Conservation (phyloP, 768 basidiomycete species). For the Candolleomyces efflorescens region DNA sequence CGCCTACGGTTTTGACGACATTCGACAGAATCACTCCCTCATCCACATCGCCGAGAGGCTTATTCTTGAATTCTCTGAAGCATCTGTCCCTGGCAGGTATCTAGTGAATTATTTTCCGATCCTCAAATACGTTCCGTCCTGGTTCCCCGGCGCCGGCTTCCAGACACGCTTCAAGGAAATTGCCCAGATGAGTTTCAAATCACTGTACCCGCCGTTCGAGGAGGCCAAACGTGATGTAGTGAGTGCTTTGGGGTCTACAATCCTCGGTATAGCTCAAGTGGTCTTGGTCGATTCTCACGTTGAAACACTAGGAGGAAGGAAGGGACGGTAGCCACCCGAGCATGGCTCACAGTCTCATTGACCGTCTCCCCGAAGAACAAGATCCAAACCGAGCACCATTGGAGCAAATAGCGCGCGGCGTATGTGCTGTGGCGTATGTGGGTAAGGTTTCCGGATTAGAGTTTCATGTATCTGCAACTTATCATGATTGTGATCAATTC, state of each 20-base stretch:
- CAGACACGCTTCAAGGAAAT: slow-evolving; percentile 20
- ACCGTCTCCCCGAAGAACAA: not conserved
- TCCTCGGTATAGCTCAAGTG: too few relatives aligned
- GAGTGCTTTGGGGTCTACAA: not conserved
- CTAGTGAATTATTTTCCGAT: slow-evolving; percentile 21
- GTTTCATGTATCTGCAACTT: too few relatives aligned
- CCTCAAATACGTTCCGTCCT: slow-evolving; percentile 31
- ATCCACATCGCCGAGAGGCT: slow-evolving; percentile 29
- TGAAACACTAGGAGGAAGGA: not conserved
- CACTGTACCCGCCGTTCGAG: slow-evolving; percentile 15
- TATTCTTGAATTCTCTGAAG: slow-evolving; percentile 18
- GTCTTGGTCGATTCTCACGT: not conserved
- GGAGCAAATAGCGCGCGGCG: not conserved
- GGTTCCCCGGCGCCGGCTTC: slow-evolving; percentile 38
- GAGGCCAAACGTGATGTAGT: slow-evolving; percentile 16
- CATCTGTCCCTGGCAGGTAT: slow-evolving; percentile 22
- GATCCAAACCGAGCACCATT: not conserved
- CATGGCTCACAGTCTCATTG: not conserved
- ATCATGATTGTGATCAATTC: too few relatives aligned
- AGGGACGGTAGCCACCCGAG: not conserved
- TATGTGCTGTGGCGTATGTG: slow-evolving; percentile 1
- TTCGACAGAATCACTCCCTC: slow-evolving; percentile 30
- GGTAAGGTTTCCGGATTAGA: too few relatives aligned
- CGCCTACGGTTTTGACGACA: slow-evolving; percentile 29
- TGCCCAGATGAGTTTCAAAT: slow-evolving; percentile 16